Base-by-base conservation (phyloP, 148 eudicot genomes). In the Amaranthus hypochondriacus region DNA sequence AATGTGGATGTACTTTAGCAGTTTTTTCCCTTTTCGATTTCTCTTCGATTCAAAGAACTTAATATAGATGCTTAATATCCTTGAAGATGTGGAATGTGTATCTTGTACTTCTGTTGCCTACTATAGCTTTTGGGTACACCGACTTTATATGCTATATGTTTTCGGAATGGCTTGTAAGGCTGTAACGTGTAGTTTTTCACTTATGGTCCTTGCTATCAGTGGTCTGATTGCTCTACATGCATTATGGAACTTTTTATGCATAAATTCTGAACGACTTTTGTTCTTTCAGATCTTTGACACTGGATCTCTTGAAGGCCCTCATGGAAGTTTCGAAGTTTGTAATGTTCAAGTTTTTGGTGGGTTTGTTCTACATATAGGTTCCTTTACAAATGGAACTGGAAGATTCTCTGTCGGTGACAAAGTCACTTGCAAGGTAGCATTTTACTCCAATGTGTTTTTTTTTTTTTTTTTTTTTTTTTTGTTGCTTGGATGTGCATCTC, bases 271-370 rank as follows among this genome's bases (percentile, higher is more conserved):
- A 72, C 71, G 39, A 28, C 39, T 28, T 28, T 55, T 50, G 60
- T 66, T 56, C n/a, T 76, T 81, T 69, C 80, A 95, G 99, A 92
- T 92, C 71, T 92, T 78, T 83, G 99, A 95, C 79, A 92, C 92
- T 62, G 99, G 99, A 77, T 71, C 81, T 56, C 82, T 95, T 69
- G 85, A 89, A 85, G 90, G 87, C 76, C 88, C 88, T 6, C 81
- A 68, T 77, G 97, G 97, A 73, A 76, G 68, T 55, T 95, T 95
- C 71, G 76, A 86, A 86, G 97, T 95, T 73, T 69, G 70, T 73
- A 85, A 89, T 66, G 97, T 95, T 67, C 96, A 92, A 83, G 72
- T 82, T 44, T 92, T 75, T 83, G 97, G 92, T 76, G 99, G 99
- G 46, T 95, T 86, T 77, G 89, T 92, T 73, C 83, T 95, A 72